phyloP scores from a whole-genome alignment of 306 rosid genomes.

The Leucaena leucocephala region DNA sequence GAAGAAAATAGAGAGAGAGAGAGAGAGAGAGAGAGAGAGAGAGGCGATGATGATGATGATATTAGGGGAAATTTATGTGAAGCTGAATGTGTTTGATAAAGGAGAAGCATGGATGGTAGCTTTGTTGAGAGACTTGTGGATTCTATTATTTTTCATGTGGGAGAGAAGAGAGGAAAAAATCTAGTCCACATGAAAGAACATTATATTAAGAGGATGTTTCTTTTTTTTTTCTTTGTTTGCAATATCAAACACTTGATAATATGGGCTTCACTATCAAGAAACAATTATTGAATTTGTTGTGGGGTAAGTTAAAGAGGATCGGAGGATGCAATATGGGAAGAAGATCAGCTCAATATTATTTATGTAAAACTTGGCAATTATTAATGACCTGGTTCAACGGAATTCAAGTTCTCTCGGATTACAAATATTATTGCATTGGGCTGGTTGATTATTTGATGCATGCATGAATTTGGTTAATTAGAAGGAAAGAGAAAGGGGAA shows the following conservation, averaged over 20 bases:
- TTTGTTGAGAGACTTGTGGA: slow-evolving; percentile 35
- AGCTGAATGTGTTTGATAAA: slow-evolving; percentile 15
- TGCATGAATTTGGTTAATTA: neutral
- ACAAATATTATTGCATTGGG: neutral
- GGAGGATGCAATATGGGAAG: neutral
- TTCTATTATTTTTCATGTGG: slow-evolving; percentile 22
- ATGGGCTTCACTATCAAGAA: neutral
- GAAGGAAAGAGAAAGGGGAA: neutral
- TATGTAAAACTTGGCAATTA: neutral
- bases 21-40: neutral
- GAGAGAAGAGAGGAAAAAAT: slow-evolving; percentile 41
- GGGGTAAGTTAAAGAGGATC: neutral
- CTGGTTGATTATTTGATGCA: neutral
- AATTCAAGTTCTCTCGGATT: neutral
- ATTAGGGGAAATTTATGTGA: neutral
- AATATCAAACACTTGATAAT: neutral
- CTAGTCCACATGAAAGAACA: slow-evolving; percentile 47
- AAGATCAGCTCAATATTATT: neutral
- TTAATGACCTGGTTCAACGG: neutral
- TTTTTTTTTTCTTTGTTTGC: too few species aligned
- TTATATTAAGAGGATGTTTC: neutral
- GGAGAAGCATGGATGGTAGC: slow-evolving; percentile 18
- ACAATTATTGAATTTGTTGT: slow-evolving; percentile 1
- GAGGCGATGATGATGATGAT: neutral
- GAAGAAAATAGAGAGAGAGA: neutral